Base-by-base conservation (phyloP, 2,329 filamentous ascomycete species). In the Gaeumannomyces tritici region DNA sequence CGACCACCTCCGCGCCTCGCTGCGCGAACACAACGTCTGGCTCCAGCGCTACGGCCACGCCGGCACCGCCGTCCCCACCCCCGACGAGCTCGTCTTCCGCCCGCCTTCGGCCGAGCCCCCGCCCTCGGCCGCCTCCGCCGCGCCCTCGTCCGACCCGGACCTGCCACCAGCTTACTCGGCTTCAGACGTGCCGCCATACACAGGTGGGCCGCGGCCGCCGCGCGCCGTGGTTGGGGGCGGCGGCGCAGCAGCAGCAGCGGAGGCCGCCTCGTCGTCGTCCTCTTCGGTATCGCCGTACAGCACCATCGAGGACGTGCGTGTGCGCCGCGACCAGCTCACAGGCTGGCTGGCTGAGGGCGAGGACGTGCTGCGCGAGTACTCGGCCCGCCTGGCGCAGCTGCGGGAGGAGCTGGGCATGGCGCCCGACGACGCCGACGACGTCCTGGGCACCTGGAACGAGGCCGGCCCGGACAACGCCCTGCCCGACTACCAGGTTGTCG, bases 1-100 rank as follows among this genome's bases (percentile, higher is more conserved):
- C 28, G 70, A 71, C 61, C 67, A 69, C 21, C 67, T 71, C 57
- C 66, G 70, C 27, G 69, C 69, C 12, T 68, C 70, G 1, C 63
- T 71, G 33, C 67, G 70, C n/a, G 70, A 71, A 57, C 70, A 71
- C 67, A 70, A 70, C 56, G 66, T 71, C 7, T 71, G 70, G 70
- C 66, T 71, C 26, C 69, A 70, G 61, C 65, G 67, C 0, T 70
- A 70, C 42, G 69, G 68, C 61, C 69, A 69, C 35, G 61, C 60
- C 51, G 63, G 60, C 55, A 26, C 55, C 55, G 27, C 55, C 24
- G 61, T 59, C 60, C 58, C 64, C 24, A 56, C 57, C 60, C 33
- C 26, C 63, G 33, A 63, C 55, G 5, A 60, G 35, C 21, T 21
- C 47, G 6, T 57, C 9, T 1, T 60, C 60, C n/a, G 8, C 21